A percentile compares a stretch with the other conserved stretches of the same genome.
phyloP scores from a whole-genome alignment of 2,329 filamentous ascomycete species.

The Neoascochyta sp. region DNA sequence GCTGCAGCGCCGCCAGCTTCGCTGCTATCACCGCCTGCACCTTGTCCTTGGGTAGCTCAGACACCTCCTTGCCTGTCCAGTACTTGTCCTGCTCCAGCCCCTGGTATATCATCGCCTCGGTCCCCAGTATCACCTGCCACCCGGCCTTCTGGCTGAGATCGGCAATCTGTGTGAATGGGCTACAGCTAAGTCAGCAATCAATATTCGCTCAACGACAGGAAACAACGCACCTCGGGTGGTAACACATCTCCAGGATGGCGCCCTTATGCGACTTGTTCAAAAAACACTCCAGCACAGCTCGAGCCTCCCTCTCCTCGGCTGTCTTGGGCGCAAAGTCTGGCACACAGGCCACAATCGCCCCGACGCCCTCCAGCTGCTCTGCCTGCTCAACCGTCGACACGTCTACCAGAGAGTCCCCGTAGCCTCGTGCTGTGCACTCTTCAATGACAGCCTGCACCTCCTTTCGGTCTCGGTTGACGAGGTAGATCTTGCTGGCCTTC shows the following conservation, averaged over 20 bases:
- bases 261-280: constrained; percentile 55
- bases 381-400: constrained; percentile 61
- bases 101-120: constrained; percentile 74
- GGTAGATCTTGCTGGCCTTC: constrained; percentile 64
- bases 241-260: constrained; percentile 77
- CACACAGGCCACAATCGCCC: constrained; percentile 68
- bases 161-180: constrained; percentile 61
- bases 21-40: constrained; percentile 54
- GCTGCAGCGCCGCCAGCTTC: constrained; percentile 22
- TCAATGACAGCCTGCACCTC: constrained; percentile 66
- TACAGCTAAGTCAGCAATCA: no score
- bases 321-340: constrained; percentile 69
- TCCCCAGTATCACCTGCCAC: constrained; percentile 72
- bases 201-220: no score
- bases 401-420: constrained; percentile 58
- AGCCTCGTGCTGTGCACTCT: constrained; percentile 59
- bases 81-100: constrained; percentile 61
- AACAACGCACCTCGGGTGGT: constrained; percentile 68
- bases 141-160: constrained; percentile 57
- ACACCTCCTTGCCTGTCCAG: constrained; percentile 61
- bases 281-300: constrained; percentile 53
- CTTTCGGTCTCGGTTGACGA: constrained; percentile 66
- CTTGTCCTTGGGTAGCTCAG: constrained; percentile 57
- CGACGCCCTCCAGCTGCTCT: constrained; percentile 53
- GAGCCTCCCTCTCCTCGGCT: constrained; percentile 57